Percentiles rank a stretch among this genome's conserved stretches.
phyloP scores from a whole-genome alignment of 768 basidiomycete species.

The Crassisporium funariophilum region DNA sequence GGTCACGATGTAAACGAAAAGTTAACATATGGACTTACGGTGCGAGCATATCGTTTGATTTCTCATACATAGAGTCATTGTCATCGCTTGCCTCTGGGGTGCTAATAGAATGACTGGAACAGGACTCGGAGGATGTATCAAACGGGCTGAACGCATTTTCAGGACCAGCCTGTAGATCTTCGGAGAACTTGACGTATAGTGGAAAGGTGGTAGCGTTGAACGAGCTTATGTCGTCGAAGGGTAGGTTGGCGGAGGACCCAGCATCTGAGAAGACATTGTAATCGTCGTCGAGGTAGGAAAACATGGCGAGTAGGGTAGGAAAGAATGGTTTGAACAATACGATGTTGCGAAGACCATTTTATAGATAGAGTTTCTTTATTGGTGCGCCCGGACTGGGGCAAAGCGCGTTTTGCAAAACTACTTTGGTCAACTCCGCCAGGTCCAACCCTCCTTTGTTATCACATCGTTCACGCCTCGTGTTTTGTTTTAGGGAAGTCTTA shows the following conservation, averaged over 20 bases:
- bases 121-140: neutral
- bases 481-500: too few relatives aligned
- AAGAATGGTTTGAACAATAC: too few relatives aligned
- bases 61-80: neutral
- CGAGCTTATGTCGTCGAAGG: neutral
- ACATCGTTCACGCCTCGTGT: conserved; percentile 19
- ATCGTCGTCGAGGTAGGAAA: conserved; percentile 12
- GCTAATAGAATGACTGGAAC: neutral
- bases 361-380: conserved; percentile 10
- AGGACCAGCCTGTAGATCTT: neutral
- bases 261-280: conserved; percentile 6
- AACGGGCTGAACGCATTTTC: neutral
- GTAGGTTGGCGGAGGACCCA: too few relatives aligned
- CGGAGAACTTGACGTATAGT: neutral
- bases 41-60: neutral
- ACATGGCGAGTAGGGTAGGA: too few relatives aligned
- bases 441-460: conserved; percentile 22
- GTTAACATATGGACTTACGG: neutral
- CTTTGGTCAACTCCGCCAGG: conserved; percentile 2
- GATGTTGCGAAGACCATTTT: conserved; percentile 8
- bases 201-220: neutral
- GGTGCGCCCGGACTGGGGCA: conserved; percentile 7
- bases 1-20: too few relatives aligned
- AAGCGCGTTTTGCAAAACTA: neutral
- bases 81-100: neutral